Evolutionary conservation across 352 stramenopile genomes (phyloP).

Genomic region (Globisporangium middletonii): DNA sequence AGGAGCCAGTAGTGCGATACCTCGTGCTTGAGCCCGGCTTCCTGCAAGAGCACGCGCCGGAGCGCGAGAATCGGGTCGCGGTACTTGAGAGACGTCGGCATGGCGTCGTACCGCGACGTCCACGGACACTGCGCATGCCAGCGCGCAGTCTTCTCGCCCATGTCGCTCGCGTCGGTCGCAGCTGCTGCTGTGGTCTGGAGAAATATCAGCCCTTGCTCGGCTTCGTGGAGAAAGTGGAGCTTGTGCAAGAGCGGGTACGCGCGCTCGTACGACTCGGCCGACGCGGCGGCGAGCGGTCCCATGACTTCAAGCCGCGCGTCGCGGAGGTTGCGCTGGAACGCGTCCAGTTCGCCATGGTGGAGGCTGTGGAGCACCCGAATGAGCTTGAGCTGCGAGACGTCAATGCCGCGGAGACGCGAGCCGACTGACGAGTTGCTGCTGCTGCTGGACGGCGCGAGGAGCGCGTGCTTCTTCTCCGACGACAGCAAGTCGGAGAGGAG

Average conservation of each 20-base stretch:
- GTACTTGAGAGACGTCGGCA: constrained; percentile 78
- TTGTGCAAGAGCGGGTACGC: constrained; percentile 71
- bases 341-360: constrained; percentile 42
- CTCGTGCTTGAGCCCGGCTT: constrained; percentile 50
- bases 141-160: constrained; percentile 21
- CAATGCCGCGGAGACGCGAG: constrained; percentile 46
- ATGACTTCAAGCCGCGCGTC: constrained; percentile 68
- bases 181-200: constrained; percentile 20
- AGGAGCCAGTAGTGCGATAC: constrained; percentile 80
- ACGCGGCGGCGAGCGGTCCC: constrained; percentile 59
- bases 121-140: constrained; percentile 67
- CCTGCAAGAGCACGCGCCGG: constrained; percentile 66
- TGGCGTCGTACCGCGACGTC: constrained; percentile 60
- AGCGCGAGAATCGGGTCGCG: constrained; percentile 80
- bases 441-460: constrained; percentile 26
- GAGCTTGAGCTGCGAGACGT: constrained; percentile 71
- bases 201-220: constrained; percentile 65
- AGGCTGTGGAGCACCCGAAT: constrained; percentile 78
- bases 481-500: constrained; percentile 70
- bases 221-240: constrained; percentile 74
- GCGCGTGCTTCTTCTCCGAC: constrained; percentile 61
- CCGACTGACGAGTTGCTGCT: not conserved
- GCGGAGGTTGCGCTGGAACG: constrained; percentile 55
- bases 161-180: constrained; percentile 8
- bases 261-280: constrained; percentile 69